These are phyloP conservation scores for Haberlea rhodopensis DNA, from an alignment of 257 asterid genomes.

Conservation along the genomic window DNA sequence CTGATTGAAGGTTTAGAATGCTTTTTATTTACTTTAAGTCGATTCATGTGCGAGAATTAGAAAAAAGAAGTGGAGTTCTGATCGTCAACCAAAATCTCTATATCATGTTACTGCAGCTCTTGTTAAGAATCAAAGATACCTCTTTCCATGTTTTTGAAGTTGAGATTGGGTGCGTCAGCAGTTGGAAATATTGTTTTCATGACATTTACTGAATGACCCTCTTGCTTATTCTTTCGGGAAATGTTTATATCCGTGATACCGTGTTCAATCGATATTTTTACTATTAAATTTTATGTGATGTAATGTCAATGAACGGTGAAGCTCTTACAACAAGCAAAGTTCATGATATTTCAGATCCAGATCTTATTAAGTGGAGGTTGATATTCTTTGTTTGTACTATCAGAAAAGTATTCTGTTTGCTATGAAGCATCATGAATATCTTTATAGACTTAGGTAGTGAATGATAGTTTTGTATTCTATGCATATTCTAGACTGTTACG, in stretches of 20 bases:
- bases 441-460: slow-evolving; percentile 5
- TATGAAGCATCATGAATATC: slow-evolving; percentile 7
- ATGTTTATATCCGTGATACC: not conserved
- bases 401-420: not conserved
- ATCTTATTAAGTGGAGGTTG: slow-evolving; percentile 12
- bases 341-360: slow-evolving; percentile 2
- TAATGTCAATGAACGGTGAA: not conserved
- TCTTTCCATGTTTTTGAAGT: not conserved
- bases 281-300: not conserved
- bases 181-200: not conserved
- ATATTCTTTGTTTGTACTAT: not conserved
- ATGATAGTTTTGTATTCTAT: not conserved
- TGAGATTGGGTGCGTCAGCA: not conserved
- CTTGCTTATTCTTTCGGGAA: slow-evolving; percentile 11
- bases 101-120: not conserved
- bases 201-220: not conserved
- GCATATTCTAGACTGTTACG: not conserved
- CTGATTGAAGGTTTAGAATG: not conserved
- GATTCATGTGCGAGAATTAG: slow-evolving; percentile 5
- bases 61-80: slow-evolving; percentile 13
- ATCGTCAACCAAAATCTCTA: not conserved
- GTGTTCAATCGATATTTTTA: not conserved
- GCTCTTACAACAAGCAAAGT: slow-evolving; percentile 1
- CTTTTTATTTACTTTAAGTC: not conserved
- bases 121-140: not conserved